Percentiles rank a stretch among this genome's conserved stretches.
phyloP scores from a whole-genome alignment of 345 rosid genomes.

The Syzygium jambos region DNA sequence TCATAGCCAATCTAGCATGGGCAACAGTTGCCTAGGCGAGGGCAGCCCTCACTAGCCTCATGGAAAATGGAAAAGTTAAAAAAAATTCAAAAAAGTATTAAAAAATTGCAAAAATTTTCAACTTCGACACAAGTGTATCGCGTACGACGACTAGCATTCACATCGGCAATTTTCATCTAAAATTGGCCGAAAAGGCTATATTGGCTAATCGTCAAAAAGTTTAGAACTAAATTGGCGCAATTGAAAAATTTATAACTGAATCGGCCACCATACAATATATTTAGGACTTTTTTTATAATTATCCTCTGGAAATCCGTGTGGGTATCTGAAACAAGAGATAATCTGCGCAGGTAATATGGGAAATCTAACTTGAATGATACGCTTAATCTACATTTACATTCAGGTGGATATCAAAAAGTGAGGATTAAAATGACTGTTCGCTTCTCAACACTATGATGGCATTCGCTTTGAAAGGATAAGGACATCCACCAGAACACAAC shows the following conservation, averaged over 20 bases:
- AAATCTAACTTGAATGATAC: background rate
- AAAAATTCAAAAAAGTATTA: fast-evolving
- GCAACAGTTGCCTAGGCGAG: no score
- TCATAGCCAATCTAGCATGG: no score
- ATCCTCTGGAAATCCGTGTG: fast-evolving
- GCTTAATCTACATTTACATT: background rate
- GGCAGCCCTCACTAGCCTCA: background rate
- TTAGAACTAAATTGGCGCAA: fast-evolving
- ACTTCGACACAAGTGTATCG: no score
- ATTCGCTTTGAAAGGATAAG: background rate
- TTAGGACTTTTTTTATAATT: background rate
- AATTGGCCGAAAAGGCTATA: background rate
- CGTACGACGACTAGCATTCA: fast-evolving
- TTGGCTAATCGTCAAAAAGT: fast-evolving
- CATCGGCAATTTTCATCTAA: fast-evolving
- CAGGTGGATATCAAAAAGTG: background rate
- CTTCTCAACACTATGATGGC: background rate
- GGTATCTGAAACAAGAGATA: background rate
- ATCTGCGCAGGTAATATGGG: background rate
- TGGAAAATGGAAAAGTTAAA: background rate
- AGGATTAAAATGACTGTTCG: background rate
- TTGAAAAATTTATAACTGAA: fast-evolving
- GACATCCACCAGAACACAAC: background rate
- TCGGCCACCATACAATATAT: fast-evolving
- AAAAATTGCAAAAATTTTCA: background rate